A percentile compares a stretch with the other conserved stretches of the same genome.
phyloP scores from a whole-genome alignment of 2,329 filamentous ascomycete species.

The Pseudogymnoascus sp. region DNA sequence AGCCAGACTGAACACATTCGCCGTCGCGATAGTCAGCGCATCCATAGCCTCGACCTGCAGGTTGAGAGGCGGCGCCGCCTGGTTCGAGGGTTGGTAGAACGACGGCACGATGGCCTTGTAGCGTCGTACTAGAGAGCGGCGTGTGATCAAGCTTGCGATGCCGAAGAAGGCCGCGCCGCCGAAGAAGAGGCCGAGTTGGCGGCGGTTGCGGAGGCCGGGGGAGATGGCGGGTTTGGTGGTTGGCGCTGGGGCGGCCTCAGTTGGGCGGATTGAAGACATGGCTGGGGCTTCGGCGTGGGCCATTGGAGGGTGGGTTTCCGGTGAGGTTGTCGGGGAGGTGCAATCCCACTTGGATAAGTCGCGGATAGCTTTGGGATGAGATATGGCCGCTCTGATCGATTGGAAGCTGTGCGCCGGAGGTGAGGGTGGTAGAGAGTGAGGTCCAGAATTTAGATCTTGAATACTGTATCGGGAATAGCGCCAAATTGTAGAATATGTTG shows the following conservation, averaged over 20 bases:
- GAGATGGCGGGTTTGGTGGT: constrained; percentile 16
- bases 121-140: constrained; percentile 62
- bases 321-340: background rate
- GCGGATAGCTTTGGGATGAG: background rate
- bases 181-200: constrained; percentile 64
- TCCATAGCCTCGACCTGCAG: constrained; percentile 70
- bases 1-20: constrained; percentile 72
- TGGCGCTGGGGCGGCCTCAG: constrained; percentile 15
- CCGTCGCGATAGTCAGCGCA: constrained; percentile 77
- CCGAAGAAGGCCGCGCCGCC: constrained; percentile 71
- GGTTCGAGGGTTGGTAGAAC: constrained; percentile 64
- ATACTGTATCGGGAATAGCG: constrained; percentile 4
- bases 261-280: constrained; percentile 1
- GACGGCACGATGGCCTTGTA: constrained; percentile 56
- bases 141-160: constrained; percentile 64
- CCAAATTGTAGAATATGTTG: background rate
- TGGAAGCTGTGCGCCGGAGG: background rate
- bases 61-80: constrained; percentile 47
- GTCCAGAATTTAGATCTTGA: constrained; percentile 9
- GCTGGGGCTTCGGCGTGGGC: constrained; percentile 8
- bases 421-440: background rate
- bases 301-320: constrained; percentile 7
- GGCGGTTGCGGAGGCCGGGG: constrained; percentile 22
- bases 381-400: background rate
- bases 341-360: background rate